Evolutionary conservation across 2,329 filamentous ascomycete genomes (phyloP), one percentile per base, ranked within the genome.

Genomic region (Aureobasidium pullulans): DNA sequence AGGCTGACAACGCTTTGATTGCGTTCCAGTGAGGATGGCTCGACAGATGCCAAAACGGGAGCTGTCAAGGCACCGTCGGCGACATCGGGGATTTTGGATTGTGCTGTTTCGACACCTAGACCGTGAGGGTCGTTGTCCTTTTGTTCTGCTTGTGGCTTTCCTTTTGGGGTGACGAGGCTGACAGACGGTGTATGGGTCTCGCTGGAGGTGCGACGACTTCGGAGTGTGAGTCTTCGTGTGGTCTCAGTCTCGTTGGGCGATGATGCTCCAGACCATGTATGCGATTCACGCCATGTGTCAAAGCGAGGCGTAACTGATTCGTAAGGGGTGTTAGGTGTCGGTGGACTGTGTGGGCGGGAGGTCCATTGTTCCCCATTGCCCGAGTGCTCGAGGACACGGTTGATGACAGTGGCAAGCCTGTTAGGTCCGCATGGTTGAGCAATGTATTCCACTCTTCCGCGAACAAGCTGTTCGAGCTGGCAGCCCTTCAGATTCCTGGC

Each of bases 1-100:
- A 19, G 46, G 7, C n/a, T 36, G 9, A 49, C 31, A 13, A 49
- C 4, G 23, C 46, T 49, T n/a, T 68, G 72, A 3, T 75, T 74
- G 2, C 74, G 71, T 4, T 13, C 7, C 11, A 16, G 16, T 15
- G 32, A 73, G 39, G n/a, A 7, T 4, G 13, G 16, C 2, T 29
- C 34, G 6, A 52, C 13, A 2, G 36, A 6, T 52, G 32, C 46
- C 31, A 49, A 32, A 36, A 10, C 23, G 16, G 16, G 9, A 32
- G 46, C 46, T 34, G 29, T 49, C 46, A 49, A 23, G n/a, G 46
- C 46, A 3, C 39, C 39, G 23, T 31, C 15, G 19, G 36, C 36
- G 4, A 54, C 50, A 34, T 42, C 37, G 6, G 13, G 29, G 0
- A 54, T 23, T 6, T 10, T 15, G 10, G 19, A 34, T 52, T 13